These are phyloP conservation scores for Fusarium pseudoanthophilum DNA, from an alignment of 2,329 filamentous ascomycete species.

Conservation along the genomic window DNA sequence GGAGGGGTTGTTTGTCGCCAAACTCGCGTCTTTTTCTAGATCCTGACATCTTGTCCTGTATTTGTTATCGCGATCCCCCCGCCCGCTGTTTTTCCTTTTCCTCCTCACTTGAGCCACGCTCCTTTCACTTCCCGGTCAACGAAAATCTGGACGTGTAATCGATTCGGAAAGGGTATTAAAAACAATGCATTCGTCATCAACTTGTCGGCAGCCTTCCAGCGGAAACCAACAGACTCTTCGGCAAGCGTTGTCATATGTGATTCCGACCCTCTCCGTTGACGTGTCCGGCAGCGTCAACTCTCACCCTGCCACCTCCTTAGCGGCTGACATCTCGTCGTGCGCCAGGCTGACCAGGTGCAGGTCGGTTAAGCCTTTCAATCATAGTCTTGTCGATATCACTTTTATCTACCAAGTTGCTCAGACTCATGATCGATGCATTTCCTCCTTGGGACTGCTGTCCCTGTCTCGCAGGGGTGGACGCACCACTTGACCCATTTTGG, in stretches of 20 bases:
- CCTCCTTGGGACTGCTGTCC: slow-evolving; percentile 42
- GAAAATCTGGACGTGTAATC: slow-evolving; percentile 28
- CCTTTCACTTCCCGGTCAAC: slow-evolving; percentile 34
- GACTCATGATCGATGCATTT: slow-evolving; percentile 61
- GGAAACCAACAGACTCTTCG: slow-evolving; percentile 28
- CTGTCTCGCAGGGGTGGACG: slow-evolving; percentile 49
- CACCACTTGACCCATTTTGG: slow-evolving; percentile 51
- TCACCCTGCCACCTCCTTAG: slow-evolving; percentile 23
- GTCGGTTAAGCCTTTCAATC: slow-evolving; percentile 62
- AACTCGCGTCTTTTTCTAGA: slow-evolving; percentile 46
- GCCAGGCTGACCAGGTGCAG: slow-evolving; percentile 30
- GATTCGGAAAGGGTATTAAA: slow-evolving; percentile 34
- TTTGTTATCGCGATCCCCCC: slow-evolving; percentile 30
- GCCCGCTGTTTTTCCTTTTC: slow-evolving; percentile 18
- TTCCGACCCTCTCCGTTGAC: slow-evolving; percentile 36
- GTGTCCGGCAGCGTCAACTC: slow-evolving; percentile 45
- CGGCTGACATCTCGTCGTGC: slow-evolving; percentile 36
- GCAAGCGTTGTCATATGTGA: slow-evolving; percentile 28
- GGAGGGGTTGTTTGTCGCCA: slow-evolving; percentile 47
- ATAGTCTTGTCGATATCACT: slow-evolving; percentile 67
- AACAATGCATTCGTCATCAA: slow-evolving; percentile 34
- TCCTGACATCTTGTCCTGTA: slow-evolving; percentile 39
- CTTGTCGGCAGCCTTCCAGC: slow-evolving; percentile 32
- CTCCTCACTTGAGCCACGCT: slow-evolving; percentile 22
- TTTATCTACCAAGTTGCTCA: slow-evolving; percentile 62